phyloP scores from a whole-genome alignment of 257 asterid genomes.

The Knoxia roxburghii region DNA sequence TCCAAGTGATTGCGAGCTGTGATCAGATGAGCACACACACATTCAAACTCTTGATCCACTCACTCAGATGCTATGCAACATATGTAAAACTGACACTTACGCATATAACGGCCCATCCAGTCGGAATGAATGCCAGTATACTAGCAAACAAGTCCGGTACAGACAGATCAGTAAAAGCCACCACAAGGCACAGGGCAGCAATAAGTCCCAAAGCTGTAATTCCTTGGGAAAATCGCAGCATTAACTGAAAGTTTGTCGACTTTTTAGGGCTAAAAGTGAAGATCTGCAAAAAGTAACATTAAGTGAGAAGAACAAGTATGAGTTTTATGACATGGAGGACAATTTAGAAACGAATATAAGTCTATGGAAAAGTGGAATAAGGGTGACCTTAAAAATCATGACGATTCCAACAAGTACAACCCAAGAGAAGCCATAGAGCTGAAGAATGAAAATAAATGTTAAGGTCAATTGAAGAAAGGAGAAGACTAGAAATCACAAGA shows the following conservation, averaged over 20 bases:
- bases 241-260: slow-evolving; percentile 77
- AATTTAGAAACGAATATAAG: not conserved
- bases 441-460: not conserved
- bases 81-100: no score
- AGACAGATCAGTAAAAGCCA: slow-evolving; percentile 55
- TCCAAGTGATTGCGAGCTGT: slow-evolving; percentile 91
- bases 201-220: slow-evolving; percentile 73
- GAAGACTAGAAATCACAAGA: slow-evolving; percentile 6
- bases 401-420: slow-evolving; percentile 73
- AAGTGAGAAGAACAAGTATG: not conserved
- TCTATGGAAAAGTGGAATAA: slow-evolving; percentile 2
- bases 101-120: slow-evolving; percentile 85
- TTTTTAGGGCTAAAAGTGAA: slow-evolving; percentile 81
- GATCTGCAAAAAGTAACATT: slow-evolving; percentile 38
- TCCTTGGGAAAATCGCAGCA: slow-evolving; percentile 96
- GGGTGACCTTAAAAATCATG: slow-evolving; percentile 71
- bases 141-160: slow-evolving; percentile 82
- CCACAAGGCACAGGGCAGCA: slow-evolving; percentile 71
- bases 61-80: no score
- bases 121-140: slow-evolving; percentile 92
- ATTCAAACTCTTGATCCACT: no score
- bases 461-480: slow-evolving; percentile 3
- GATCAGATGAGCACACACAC: not conserved
- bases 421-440: slow-evolving; percentile 97
- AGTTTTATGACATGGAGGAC: not conserved